Percentiles rank a stretch among this genome's conserved stretches.
These are phyloP conservation scores for Cystobasidium tubakii DNA, from an alignment of 768 basidiomycete genomes.

Conservation along the genomic window DNA sequence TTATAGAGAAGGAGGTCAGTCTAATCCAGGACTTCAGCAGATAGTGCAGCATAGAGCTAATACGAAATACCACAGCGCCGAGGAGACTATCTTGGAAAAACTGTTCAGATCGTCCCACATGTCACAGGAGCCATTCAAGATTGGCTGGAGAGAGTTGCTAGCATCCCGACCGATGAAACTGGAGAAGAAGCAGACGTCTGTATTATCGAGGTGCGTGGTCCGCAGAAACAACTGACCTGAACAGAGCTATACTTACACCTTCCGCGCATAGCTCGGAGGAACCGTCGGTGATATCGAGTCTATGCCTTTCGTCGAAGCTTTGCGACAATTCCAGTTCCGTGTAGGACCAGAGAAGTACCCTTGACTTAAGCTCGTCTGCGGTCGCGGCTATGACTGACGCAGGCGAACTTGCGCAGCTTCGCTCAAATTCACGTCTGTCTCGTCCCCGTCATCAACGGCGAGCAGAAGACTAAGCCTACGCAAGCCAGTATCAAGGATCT, in stretches of 20 bases:
- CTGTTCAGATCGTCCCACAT: constrained; percentile 94
- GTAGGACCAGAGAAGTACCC: constrained; percentile 75
- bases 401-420: constrained; percentile 53
- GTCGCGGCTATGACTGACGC: neutral
- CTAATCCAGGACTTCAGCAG: neutral
- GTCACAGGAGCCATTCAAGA: constrained; percentile 96
- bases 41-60: neutral
- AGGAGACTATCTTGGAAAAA: constrained; percentile 81
- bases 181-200: constrained; percentile 91
- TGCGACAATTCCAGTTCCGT: constrained; percentile 99
- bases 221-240: too few species aligned
- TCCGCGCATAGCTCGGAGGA: constrained; percentile 70
- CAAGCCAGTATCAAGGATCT: constrained; percentile 93
- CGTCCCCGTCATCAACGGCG: constrained; percentile 97
- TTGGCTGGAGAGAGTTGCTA: constrained; percentile 93
- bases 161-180: constrained; percentile 88
- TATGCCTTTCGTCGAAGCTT: constrained; percentile 94
- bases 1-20: constrained; percentile 91
- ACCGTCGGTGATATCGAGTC: constrained; percentile 99
- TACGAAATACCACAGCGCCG: constrained; percentile 47
- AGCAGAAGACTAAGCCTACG: constrained; percentile 98
- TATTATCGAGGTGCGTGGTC: constrained; percentile 76
- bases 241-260: neutral
- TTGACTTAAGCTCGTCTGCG: neutral
- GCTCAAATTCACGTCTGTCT: constrained; percentile 94